Percentiles rank a stretch among this genome's conserved stretches.
phyloP scores from a whole-genome alignment of 2,329 filamentous ascomycete genomes.

The Leptosphaerulina australis region DNA sequence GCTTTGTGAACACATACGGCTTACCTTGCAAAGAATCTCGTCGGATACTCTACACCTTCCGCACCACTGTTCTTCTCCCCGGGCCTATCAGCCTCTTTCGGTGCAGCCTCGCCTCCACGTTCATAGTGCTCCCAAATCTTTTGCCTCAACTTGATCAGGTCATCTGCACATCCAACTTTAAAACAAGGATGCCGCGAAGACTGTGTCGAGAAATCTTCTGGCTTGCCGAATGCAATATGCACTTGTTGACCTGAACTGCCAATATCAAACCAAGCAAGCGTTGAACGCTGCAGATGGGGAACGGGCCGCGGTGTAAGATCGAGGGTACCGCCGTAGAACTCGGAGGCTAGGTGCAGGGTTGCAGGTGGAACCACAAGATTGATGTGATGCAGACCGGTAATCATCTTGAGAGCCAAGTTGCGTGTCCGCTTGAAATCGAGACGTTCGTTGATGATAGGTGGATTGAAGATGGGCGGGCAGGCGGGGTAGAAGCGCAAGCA shows the following conservation, averaged over 20 bases:
- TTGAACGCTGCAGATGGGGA: slow-evolving; percentile 58
- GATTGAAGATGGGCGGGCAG: no score
- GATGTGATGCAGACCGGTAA: slow-evolving; percentile 27
- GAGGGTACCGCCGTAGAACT: slow-evolving; percentile 52
- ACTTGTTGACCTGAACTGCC: slow-evolving; percentile 62
- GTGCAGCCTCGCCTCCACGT: slow-evolving; percentile 57
- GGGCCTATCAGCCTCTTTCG: slow-evolving; percentile 61
- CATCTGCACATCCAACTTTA: slow-evolving; percentile 55
- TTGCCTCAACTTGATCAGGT: slow-evolving; percentile 56
- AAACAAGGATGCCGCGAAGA: slow-evolving; percentile 66
- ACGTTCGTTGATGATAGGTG: no score
- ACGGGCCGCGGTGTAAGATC: slow-evolving; percentile 61
- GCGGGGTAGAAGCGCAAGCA: no score
- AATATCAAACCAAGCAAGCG: slow-evolving; percentile 66
- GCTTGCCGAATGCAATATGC: slow-evolving; percentile 58
- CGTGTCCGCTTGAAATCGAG: no score
- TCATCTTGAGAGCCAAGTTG: slow-evolving; percentile 23
- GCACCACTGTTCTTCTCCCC: slow-evolving; percentile 52
- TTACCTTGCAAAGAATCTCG: slow-evolving; percentile 63
- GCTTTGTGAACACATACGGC: background rate
- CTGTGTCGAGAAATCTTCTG: slow-evolving; percentile 27
- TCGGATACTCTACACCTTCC: slow-evolving; percentile 64
- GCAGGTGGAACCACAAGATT: slow-evolving; percentile 22
- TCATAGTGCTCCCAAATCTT: slow-evolving; percentile 60
- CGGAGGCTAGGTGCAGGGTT: slow-evolving; percentile 16